Base-by-base conservation (phyloP, 176 grass and related monocot genomes). In the Oryza glaberrima region DNA sequence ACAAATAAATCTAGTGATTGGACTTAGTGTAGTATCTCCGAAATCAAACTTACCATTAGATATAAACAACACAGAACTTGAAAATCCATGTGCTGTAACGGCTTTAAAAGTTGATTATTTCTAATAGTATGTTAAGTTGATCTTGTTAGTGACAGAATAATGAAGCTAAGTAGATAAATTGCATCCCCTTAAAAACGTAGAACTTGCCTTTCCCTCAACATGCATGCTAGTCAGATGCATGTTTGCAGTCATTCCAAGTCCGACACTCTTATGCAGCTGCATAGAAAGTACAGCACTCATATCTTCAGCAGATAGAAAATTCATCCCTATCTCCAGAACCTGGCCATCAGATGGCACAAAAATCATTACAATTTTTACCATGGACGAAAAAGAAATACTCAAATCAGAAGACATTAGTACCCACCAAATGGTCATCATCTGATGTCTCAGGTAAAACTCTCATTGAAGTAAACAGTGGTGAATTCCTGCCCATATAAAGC, bases 211-310 rank as follows among this genome's bases (percentile, higher is more conserved):
- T 87, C 96, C 96, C 82, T 98, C 96, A 1, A 98, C 89, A 80
- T 98, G 96, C 90, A 98, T 98, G 80, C 93, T 87, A 76, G 96
- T 95, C 73, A 98, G 85, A 88, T 98, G 96, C 96, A 98, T 95
- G 67, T 89, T 94, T 90, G 91, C 73, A 12, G 91, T 94, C 80
- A 98, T 92, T 77, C 96, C 93, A 45, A 98, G 82, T 69, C 93
- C 93, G 69, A 98, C 67, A 38, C 78, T 88, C 88, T 95, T 93
- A 73, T 86, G 91, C 46, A 95, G 77, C 73, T 91, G 93, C 77
- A 95, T 87, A 77, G 93, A 90, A 94, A 98, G 91, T 67, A 94
- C 86, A 69, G 26, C 91, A 91, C 91, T 94, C 96, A 96, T 95
- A 77, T 98, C 96, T 67, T 98, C 91, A 83, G 90, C 93, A 4